Evolutionary conservation across 225 moss, liverwort and hornwort genomes (phyloP), one percentile per base, ranked within the genome.

Genomic region (Takakia lepidozioides): DNA sequence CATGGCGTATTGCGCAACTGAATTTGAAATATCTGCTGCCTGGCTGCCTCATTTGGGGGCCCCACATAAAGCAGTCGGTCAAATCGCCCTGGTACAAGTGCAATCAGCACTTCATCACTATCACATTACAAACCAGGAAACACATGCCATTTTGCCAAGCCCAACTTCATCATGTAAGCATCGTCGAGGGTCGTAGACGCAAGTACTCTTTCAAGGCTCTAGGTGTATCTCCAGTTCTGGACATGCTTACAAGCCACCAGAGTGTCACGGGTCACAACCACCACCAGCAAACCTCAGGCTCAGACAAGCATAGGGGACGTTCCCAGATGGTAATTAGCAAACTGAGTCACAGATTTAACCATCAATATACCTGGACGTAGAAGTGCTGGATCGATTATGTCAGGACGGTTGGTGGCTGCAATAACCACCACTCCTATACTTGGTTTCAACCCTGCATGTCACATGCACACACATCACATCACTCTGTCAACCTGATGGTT

Each of bases 381-480:
- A 54, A 98, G 91, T 18, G 98, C 87, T 45, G 72, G 55, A 61
- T 87, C 98, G 29, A 85, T 87, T 5, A 87, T 83, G 49, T 98
- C 98, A 62, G 82, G 76, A 8, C 91, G 85, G 73, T 91, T 98
- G 21, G 98, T 98, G 45, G 98, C 91, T 52, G 91, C 98, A 73
- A 91, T 82, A 20, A 98, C 87, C 18, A 80, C 74, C 25, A 91
- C 78, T 46, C 98, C 85, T 69, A 77, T 76, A 63, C 73, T 69
- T 51, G 87, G 82, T 66, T 84, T 82, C 70, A 91, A 70, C 40
- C 87, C 91, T 91, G 59, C 27, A 60, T 6, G 13, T 24, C 66
- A 60, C 29, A 55, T 32, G n/a, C 27, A 47, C 17, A 26, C 19
- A 61, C n/a, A n/a, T n/a, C n/a, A n/a, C n/a, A n/a, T n/a, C n/a